A percentile compares a stretch with the other conserved stretches of the same genome.
Conservation (phyloP, 83 land plant genomes). For the Diphasiastrum complanatum region DNA sequence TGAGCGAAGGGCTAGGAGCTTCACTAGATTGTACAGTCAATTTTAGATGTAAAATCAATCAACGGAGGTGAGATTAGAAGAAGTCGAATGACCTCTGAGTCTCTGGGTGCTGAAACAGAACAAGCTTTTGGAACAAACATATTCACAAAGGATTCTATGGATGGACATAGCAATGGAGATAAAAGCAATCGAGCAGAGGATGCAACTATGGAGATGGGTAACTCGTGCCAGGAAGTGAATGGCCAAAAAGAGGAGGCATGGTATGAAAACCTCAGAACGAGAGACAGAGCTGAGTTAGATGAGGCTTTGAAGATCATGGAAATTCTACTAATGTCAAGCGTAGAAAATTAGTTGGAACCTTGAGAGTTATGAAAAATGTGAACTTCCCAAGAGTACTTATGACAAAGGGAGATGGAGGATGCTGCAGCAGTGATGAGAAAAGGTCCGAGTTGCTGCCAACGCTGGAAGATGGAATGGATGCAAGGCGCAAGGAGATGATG, state of each 20-base stretch:
- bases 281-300: no score
- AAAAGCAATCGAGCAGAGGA: background rate
- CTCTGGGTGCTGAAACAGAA: background rate
- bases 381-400: no score
- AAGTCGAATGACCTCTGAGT: background rate
- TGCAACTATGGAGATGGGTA: background rate
- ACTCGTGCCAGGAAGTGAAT: background rate
- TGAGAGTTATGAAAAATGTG: background rate
- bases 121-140: background rate
- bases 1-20: background rate
- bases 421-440: background rate
- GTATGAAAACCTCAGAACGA: no score
- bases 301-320: no score
- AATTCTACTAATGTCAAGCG: no score
- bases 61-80: background rate
- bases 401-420: no score
- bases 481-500: conserved; percentile 1
- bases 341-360: background rate
- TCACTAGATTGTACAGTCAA: background rate
- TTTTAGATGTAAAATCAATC: background rate
- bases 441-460: background rate
- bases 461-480: conserved; percentile 8
- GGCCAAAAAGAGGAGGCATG: background rate
- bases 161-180: background rate
- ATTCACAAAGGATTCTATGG: background rate